Percentiles rank a stretch among this genome's conserved stretches.
Conservation (phyloP, 805 yeast genomes). For the Brettanomyces sp. region DNA sequence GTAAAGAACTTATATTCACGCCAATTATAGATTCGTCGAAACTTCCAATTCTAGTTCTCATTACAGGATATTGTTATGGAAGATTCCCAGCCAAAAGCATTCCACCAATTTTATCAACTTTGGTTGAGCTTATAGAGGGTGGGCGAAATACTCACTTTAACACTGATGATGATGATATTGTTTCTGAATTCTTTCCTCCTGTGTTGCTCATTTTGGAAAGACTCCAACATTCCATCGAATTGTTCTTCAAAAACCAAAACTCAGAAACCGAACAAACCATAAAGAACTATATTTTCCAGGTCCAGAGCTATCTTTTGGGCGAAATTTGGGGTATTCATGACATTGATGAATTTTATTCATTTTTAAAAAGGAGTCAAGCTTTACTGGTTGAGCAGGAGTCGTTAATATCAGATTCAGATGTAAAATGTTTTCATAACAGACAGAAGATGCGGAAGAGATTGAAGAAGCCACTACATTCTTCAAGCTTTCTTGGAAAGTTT, state of each 20-base stretch:
- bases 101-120: conserved; percentile 30
- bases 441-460: conserved; percentile 5
- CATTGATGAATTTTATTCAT: conserved; percentile 38
- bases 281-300: conserved; percentile 1
- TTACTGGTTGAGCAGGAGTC: conserved; percentile 24
- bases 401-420: conserved; percentile 11
- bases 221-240: conserved; percentile 9
- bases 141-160: conserved; percentile 2
- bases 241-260: conserved; percentile 3
- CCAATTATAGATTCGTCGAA: conserved; percentile 45
- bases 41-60: conserved; percentile 38
- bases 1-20: conserved; percentile 17
- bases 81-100: conserved; percentile 28
- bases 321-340: conserved; percentile 39
- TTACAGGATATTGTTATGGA: conserved; percentile 36
- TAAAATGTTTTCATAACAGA: conserved; percentile 5
- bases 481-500: conserved; percentile 39
- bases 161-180: conserved; percentile 4
- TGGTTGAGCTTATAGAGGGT: conserved; percentile 34
- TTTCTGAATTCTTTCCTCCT: conserved; percentile 18
- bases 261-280: not conserved
- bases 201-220: conserved; percentile 12
- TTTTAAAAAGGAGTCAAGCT: conserved; percentile 23
- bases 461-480: conserved; percentile 22
- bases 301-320: conserved; percentile 25